Evolutionary conservation across 768 basidiomycete species (phyloP).

Genomic region (Pleurotus tuoliensis): DNA sequence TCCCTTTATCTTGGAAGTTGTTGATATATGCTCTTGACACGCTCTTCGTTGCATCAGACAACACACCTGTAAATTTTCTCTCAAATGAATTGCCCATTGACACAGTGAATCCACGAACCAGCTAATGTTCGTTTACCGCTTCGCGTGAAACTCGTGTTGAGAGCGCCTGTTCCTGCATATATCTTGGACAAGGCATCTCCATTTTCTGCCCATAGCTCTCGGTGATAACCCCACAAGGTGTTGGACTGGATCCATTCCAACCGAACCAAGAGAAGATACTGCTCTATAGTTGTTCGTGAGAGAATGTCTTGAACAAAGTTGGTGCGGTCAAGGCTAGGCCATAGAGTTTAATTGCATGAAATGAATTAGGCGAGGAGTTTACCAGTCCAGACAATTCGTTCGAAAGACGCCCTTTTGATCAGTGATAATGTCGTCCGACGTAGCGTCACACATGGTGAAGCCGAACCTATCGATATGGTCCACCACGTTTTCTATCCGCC

Average conservation of each 20-base stretch:
- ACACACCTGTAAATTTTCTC: conserved; percentile 50
- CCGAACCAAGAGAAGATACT: conserved; percentile 76
- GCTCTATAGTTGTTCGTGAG: conserved; percentile 75
- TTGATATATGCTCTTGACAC: conserved; percentile 96
- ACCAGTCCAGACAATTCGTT: conserved; percentile 96
- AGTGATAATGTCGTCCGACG: conserved; percentile 69
- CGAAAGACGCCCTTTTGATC: conserved; percentile 90
- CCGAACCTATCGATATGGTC: conserved; percentile 77
- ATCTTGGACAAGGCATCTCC: conserved; percentile 91
- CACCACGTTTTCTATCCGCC: conserved; percentile 54
- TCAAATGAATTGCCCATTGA: conserved; percentile 6
- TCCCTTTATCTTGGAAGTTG: conserved; percentile 94
- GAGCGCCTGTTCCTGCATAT: conserved; percentile 89
- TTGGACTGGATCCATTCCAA: conserved; percentile 70
- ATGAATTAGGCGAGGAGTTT: conserved; percentile 12
- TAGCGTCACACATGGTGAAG: conserved; percentile 76
- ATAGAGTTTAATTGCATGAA: conserved; percentile 5
- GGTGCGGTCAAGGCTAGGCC: conserved; percentile 83
- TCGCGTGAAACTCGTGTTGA: conserved; percentile 95
- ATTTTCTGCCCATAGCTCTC: conserved; percentile 96
- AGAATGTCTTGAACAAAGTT: conserved; percentile 97
- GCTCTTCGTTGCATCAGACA: conserved; percentile 96
- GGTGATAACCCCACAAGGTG: conserved; percentile 80
- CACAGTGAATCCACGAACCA: conserved; percentile 35
- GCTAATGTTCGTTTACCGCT: conserved; percentile 93